Percentiles rank a stretch among this genome's conserved stretches.
Evolutionary conservation across 441 rosid genomes (phyloP).

Genomic region (Euphorbia schlechtendalii): DNA sequence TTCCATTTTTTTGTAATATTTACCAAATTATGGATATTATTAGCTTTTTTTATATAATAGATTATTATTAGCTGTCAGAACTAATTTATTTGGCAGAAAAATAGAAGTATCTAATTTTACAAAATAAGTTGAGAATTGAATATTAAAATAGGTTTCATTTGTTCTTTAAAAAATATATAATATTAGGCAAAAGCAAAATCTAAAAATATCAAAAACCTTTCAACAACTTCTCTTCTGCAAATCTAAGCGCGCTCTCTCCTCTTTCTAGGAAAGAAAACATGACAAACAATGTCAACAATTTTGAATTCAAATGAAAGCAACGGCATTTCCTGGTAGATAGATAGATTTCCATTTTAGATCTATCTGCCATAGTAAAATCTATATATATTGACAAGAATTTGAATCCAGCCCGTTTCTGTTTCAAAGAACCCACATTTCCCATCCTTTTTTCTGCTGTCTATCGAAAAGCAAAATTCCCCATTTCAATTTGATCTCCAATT

Average conservation of each 20-base stretch:
- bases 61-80: too few relatives aligned
- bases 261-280: not conserved
- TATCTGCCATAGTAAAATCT: not conserved
- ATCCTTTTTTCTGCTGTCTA: too few relatives aligned
- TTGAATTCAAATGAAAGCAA: conserved; percentile 16
- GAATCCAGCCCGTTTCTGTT: not conserved
- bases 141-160: too few relatives aligned
- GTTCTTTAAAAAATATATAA: too few relatives aligned
- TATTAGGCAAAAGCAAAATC: too few relatives aligned
- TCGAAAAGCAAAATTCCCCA: not conserved
- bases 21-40: too few relatives aligned
- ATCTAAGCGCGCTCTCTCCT: not conserved
- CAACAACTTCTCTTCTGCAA: not conserved
- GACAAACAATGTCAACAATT: conserved; percentile 8
- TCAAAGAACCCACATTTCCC: conserved; percentile 10
- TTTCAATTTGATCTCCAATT: not conserved
- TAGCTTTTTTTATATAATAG: too few relatives aligned
- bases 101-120: too few relatives aligned
- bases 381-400: not conserved
- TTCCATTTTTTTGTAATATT: too few relatives aligned
- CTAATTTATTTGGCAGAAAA: too few relatives aligned
- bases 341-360: not conserved
- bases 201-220: too few relatives aligned
- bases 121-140: too few relatives aligned
- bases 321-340: conserved; percentile 5